phyloP scores from a whole-genome alignment of 495 filamentous ascomycete species.

The Daldinia vernicosa region DNA sequence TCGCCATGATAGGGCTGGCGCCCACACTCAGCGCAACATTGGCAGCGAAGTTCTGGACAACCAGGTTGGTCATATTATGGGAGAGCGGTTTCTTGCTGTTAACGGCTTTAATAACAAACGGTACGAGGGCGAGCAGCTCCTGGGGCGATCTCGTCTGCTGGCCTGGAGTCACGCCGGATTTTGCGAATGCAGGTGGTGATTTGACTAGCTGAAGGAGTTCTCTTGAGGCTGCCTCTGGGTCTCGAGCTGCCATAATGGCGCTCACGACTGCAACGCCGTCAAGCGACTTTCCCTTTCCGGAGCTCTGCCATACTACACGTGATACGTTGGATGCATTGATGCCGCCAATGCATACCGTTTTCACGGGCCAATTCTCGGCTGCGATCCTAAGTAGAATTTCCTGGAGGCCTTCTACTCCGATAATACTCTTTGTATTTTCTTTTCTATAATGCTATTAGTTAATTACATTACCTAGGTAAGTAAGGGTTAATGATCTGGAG shows the following conservation, averaged over 20 bases:
- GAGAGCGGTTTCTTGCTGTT: constrained; percentile 73
- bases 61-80: constrained; percentile 95
- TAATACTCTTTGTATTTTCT: constrained; percentile 80
- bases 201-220: constrained; percentile 61
- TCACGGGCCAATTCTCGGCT: constrained; percentile 45
- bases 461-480: background rate
- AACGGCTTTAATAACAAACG: constrained; percentile 67
- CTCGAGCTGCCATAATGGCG: constrained; percentile 78
- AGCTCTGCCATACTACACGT: constrained; percentile 74
- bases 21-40: constrained; percentile 87
- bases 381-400: constrained; percentile 70
- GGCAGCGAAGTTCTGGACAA: constrained; percentile 92
- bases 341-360: constrained; percentile 85
- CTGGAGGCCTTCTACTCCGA: constrained; percentile 81
- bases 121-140: constrained; percentile 61
- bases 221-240: constrained; percentile 68
- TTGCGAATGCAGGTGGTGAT: constrained; percentile 64
- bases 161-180: constrained; percentile 68
- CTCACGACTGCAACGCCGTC: constrained; percentile 90
- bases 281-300: constrained; percentile 58
- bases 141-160: constrained; percentile 63
- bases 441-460: constrained; percentile 55
- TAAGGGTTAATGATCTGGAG: background rate
- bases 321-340: constrained; percentile 83
- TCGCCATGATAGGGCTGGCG: constrained; percentile 93